Percentiles rank a stretch among this genome's conserved stretches.
phyloP scores from a whole-genome alignment of 2,329 filamentous ascomycete species.

The Metarhizium rileyi region DNA sequence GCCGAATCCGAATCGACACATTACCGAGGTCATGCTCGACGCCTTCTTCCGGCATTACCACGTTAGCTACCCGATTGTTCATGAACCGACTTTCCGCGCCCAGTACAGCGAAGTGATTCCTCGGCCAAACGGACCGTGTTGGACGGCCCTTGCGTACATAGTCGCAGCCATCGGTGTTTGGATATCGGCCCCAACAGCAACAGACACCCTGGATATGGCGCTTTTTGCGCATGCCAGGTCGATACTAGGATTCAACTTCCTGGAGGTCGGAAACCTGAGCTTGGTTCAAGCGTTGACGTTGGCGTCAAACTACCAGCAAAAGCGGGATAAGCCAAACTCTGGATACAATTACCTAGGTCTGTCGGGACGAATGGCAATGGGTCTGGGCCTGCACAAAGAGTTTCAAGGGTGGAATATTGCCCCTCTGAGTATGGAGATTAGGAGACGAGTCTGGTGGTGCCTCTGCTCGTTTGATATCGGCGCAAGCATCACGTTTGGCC shows the following conservation, averaged over 20 bases:
- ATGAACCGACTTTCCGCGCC: constrained; percentile 35
- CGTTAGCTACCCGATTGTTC: constrained; percentile 34
- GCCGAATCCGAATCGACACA: constrained; percentile 23
- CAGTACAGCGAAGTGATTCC: constrained; percentile 23
- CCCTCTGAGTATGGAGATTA: constrained; percentile 24
- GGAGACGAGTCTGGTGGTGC: constrained; percentile 28
- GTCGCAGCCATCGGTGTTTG: constrained; percentile 28
- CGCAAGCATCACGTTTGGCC: constrained; percentile 36
- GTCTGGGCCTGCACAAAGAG: constrained; percentile 40
- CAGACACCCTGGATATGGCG: constrained; percentile 15
- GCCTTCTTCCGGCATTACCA: constrained; percentile 36
- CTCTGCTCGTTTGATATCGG: constrained; percentile 36
- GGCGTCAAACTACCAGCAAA: constrained; percentile 39
- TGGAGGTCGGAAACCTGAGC: constrained; percentile 35
- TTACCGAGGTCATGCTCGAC: constrained; percentile 25
- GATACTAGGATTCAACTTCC: constrained; percentile 29
- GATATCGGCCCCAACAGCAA: constrained; percentile 12
- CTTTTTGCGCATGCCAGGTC: constrained; percentile 21
- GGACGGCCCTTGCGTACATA: constrained; percentile 23
- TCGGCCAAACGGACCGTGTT: constrained; percentile 20
- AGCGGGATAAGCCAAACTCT: constrained; percentile 40
- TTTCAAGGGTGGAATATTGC: constrained; percentile 22
- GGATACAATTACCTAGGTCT: constrained; percentile 43
- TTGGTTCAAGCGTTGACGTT: constrained; percentile 35
- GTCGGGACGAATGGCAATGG: constrained; percentile 38